A percentile compares a stretch with the other conserved stretches of the same genome.
Conservation (phyloP, 768 basidiomycete genomes). For the Boletus rubropictus region DNA sequence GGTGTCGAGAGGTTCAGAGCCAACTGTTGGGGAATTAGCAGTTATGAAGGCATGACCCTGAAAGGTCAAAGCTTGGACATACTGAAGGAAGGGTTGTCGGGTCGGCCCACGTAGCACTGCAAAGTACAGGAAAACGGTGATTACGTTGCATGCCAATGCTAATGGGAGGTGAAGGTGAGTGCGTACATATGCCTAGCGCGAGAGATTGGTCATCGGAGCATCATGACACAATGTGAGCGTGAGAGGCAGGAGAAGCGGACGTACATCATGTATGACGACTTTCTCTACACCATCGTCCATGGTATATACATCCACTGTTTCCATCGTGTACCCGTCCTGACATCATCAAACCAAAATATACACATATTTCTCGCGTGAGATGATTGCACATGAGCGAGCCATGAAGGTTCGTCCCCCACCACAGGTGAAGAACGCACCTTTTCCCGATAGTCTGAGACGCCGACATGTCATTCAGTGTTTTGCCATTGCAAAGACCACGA, state of each 20-base stretch:
- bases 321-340: constrained; percentile 88
- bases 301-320: constrained; percentile 68
- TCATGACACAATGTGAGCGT: background rate
- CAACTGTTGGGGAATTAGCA: constrained; percentile 44
- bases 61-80: constrained; percentile 11
- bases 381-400: background rate
- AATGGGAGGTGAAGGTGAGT: background rate
- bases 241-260: background rate
- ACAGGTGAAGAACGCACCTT: constrained; percentile 44
- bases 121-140: background rate
- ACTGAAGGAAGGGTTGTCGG: constrained; percentile 88
- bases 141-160: background rate
- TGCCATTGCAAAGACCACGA: background rate
- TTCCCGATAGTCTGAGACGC: constrained; percentile 66
- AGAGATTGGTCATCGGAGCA: background rate
- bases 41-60: background rate
- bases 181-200: constrained; percentile 47
- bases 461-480: background rate
- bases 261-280: constrained; percentile 51
- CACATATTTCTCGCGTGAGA: background rate
- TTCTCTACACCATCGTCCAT: constrained; percentile 45
- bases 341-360: background rate
- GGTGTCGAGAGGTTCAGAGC: constrained; percentile 67
- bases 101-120: constrained; percentile 82
- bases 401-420: background rate